Base-by-base conservation (phyloP, 2,329 filamentous ascomycete species). In the Kalaharituber pfeilii region DNA sequence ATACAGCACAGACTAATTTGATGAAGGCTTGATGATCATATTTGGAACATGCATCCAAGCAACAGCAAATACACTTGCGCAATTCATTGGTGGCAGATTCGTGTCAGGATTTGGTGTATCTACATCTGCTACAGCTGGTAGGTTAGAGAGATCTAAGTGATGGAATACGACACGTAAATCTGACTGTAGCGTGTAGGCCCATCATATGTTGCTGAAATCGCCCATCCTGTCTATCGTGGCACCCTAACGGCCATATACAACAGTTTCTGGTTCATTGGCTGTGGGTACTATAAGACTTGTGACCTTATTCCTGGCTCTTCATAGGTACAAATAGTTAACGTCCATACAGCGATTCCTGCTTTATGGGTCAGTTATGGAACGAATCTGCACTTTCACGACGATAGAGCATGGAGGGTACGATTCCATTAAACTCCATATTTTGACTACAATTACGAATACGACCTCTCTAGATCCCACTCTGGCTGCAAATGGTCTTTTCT, bases 41-140 rank as follows among this genome's bases (percentile, higher is more conserved):
- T 52, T 73, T 47, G 72, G 73, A 15, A 69, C 72, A 26, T 66
- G 71, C 53, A 68, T 75, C 50, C 72, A 74, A 56, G 70, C 65
- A n/a, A 68, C 70, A 1, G 67, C 69, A 54, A 62, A 63, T 52
- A 62, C 49, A 53, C 64, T 62, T 56, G 65, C 65, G 8, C 70
- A 73, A 54, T 75, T 74, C 61, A 71, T 75, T 65, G 73, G 72
- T 44, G 77, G 77, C n/a, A 72, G 77, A 26, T 80, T 81, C 66
- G 66, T 81, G 20, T 72, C 81, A 2, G 78, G 78, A 52, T 80
- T 80, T 57, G 73, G 73, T 52, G 71, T 73, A 25, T 69, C 70
- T 42, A 70, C 75, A 57, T 69, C 70, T 18, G 68, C 70, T 1
- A 68, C 70, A 1, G 71, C 72, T 5, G 72, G 71, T 33, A 33